phyloP scores from a whole-genome alignment of 73 alveolate genomes.

The Paraurostyla sp. region DNA sequence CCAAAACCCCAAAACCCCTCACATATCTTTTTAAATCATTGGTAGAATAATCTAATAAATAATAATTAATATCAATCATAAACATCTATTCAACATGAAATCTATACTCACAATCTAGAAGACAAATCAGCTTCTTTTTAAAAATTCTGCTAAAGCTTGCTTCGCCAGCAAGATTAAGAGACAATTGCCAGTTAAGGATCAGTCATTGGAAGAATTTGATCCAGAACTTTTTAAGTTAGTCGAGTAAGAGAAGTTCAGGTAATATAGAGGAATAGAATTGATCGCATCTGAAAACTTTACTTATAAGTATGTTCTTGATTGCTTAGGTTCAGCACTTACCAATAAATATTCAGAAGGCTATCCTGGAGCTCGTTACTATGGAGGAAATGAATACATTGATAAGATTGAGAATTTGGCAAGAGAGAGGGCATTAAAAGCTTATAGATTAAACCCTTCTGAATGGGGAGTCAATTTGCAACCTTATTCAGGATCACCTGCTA shows the following conservation, averaged over 20 bases:
- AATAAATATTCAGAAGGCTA: conserved; percentile 97
- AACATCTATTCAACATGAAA: no score
- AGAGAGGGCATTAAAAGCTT: conserved; percentile 92
- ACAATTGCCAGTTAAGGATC: conserved; percentile 37
- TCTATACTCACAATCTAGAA: no score
- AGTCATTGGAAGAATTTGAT: conserved; percentile 42
- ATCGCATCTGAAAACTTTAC: conserved; percentile 95
- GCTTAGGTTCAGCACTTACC: conserved; percentile 94
- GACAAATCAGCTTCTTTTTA: no score
- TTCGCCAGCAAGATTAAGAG: background rate
- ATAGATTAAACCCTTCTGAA: conserved; percentile 83
- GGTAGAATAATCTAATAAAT: no score
- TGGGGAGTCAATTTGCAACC: conserved; percentile 99
- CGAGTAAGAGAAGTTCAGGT: conserved; percentile 59
- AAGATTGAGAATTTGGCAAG: conserved; percentile 89
- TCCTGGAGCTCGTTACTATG: conserved; percentile 96
- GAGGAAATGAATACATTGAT: conserved; percentile 95
- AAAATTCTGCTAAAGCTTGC: background rate
- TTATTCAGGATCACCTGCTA: conserved; percentile 97
- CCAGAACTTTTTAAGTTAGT: conserved; percentile 49
- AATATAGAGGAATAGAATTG: conserved; percentile 83
- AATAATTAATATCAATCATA: no score
- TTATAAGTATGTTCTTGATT: conserved; percentile 88
- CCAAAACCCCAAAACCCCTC: no score
- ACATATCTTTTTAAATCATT: no score